A percentile compares a stretch with the other conserved stretches of the same genome.
These are phyloP conservation scores for Lentinula boryana DNA, from an alignment of 768 basidiomycete species.

Conservation along the genomic window DNA sequence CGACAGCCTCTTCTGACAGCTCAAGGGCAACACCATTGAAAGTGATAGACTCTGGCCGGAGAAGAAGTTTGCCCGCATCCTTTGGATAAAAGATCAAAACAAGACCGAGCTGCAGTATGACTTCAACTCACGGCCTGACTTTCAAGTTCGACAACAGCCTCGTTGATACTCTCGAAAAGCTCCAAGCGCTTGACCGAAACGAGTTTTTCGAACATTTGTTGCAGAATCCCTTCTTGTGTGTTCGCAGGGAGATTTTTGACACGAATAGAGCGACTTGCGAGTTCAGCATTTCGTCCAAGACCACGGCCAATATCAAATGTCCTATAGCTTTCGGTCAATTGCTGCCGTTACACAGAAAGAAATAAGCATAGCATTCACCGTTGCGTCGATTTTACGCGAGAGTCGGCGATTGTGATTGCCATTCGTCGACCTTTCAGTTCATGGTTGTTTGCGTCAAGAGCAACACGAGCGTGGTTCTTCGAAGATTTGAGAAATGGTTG, in stretches of 20 bases:
- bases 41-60: constrained; percentile 64
- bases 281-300: constrained; percentile 47
- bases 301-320: constrained; percentile 47
- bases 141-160: constrained; percentile 63
- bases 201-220: constrained; percentile 83
- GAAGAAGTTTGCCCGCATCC: constrained; percentile 80
- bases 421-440: constrained; percentile 89
- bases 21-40: constrained; percentile 59
- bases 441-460: constrained; percentile 76
- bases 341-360: background rate
- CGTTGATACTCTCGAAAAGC: constrained; percentile 54
- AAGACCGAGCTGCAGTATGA: background rate
- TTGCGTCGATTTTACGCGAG: constrained; percentile 50
- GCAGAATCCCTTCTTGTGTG: constrained; percentile 87
- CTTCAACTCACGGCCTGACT: constrained; percentile 50
- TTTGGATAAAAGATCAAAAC: constrained; percentile 20
- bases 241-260: constrained; percentile 67
- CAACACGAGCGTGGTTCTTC: constrained; percentile 64
- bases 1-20: constrained; percentile 46
- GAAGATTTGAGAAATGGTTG: background rate
- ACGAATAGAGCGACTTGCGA: constrained; percentile 66
- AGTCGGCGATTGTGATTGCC: constrained; percentile 81
- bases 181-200: constrained; percentile 68
- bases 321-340: constrained; percentile 16
- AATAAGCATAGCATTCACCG: constrained; percentile 28